These are phyloP conservation scores for Bipolaris cookei DNA, from an alignment of 2,329 filamentous ascomycete genomes.

Conservation along the genomic window DNA sequence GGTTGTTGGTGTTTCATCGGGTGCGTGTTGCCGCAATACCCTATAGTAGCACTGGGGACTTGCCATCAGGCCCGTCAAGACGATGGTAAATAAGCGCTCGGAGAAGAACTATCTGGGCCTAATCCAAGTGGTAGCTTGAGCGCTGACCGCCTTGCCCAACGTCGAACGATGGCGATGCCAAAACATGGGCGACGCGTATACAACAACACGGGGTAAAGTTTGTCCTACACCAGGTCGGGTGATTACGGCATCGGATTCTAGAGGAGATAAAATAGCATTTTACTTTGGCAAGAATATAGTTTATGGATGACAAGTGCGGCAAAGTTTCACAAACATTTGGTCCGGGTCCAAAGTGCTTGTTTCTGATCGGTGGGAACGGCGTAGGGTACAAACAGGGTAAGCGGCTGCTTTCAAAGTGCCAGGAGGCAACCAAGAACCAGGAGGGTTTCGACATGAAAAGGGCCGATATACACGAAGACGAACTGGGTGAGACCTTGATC, in stretches of 20 bases:
- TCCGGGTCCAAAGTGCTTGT: background rate
- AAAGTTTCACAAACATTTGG: constrained; percentile 8
- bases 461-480: constrained; percentile 7
- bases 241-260: background rate
- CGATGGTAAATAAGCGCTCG: constrained; percentile 2
- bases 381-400: constrained; percentile 13
- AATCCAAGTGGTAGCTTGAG: background rate
- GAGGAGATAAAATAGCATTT: background rate
- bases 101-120: background rate
- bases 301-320: constrained; percentile 6
- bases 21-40: background rate
- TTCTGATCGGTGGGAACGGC: constrained; percentile 9
- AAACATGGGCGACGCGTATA: background rate
- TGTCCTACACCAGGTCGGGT: background rate
- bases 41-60: background rate
- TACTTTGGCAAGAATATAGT: constrained; percentile 5
- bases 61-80: background rate
- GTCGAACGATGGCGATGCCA: background rate
- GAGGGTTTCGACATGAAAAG: constrained; percentile 13
- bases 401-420: constrained; percentile 4
- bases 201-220: background rate
- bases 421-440: constrained; percentile 1
- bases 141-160: background rate
- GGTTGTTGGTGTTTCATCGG: constrained; percentile 11
- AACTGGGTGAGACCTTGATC: constrained; percentile 9